Evolutionary conservation across 2,329 filamentous ascomycete species (phyloP).

Genomic region (Elsinoe necatrix): DNA sequence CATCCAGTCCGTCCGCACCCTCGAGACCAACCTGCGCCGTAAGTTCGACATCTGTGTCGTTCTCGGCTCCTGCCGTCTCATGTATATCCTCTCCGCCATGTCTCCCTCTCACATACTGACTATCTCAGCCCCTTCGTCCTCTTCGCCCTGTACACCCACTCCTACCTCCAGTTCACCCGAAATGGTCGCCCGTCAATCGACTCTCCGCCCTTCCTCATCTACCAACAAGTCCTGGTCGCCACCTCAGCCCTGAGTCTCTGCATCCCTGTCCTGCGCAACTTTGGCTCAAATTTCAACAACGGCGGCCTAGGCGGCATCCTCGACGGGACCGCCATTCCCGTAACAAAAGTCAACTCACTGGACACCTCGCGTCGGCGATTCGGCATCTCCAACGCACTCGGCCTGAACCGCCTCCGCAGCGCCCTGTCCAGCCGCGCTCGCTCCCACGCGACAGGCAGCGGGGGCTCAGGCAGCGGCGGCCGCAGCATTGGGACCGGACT

Average conservation of each 20-base stretch:
- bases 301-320: slow-evolving; percentile 14
- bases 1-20: slow-evolving; percentile 1
- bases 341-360: not conserved
- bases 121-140: slow-evolving; percentile 1
- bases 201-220: slow-evolving; percentile 11
- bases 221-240: slow-evolving; percentile 13
- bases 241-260: slow-evolving; percentile 10
- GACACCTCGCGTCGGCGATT: not conserved
- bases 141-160: slow-evolving; percentile 9
- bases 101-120: not conserved
- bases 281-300: slow-evolving; percentile 13
- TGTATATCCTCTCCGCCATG: not conserved
- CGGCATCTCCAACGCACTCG: not conserved
- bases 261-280: slow-evolving; percentile 9
- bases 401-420: not conserved
- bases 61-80: slow-evolving; percentile 2
- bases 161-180: slow-evolving; percentile 9
- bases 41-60: slow-evolving; percentile 9
- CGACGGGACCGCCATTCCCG: slow-evolving; percentile 6
- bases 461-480: not conserved
- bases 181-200: not conserved
- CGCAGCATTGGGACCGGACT: not conserved
- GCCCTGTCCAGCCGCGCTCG: not conserved
- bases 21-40: slow-evolving; percentile 11
- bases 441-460: not conserved